Conservation (phyloP, 2,329 filamentous ascomycete species). For the Sporothrix mexicana region DNA sequence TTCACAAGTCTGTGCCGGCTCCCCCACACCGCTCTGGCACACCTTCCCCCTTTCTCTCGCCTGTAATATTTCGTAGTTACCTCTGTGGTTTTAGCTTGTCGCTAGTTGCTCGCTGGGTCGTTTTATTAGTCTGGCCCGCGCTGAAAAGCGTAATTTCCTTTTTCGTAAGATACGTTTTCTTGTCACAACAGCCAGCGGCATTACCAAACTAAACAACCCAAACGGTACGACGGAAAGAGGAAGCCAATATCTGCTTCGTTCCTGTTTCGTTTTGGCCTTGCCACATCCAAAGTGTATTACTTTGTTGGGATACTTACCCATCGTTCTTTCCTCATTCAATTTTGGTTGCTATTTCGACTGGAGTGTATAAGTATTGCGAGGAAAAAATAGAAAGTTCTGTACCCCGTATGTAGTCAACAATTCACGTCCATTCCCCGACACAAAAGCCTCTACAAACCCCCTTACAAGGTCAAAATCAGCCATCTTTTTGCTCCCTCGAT, state of each 20-base stretch:
- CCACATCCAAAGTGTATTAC: neutral
- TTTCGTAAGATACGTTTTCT: neutral
- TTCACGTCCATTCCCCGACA: neutral
- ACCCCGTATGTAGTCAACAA: too few species aligned
- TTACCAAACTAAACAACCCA: neutral
- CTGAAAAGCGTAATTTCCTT: neutral
- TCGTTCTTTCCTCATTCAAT: neutral
- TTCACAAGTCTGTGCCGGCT: neutral
- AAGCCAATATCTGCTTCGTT: neutral
- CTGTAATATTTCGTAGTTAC: neutral
- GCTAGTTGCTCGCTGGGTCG: neutral
- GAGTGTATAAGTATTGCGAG: neutral
- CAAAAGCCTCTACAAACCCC: too few species aligned
- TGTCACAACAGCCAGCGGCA: neutral
- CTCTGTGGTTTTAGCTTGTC: neutral
- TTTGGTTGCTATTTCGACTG: neutral
- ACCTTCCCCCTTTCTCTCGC: constrained; percentile 31
- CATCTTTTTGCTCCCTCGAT: too few species aligned
- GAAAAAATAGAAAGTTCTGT: too few species aligned
- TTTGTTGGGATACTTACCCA: neutral
- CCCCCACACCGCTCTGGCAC: constrained; percentile 21
- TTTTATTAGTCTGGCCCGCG: neutral
- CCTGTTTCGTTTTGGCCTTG: neutral
- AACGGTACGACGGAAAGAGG: neutral
- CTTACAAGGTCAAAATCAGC: too few species aligned